Percentiles rank a stretch among this genome's conserved stretches.
phyloP scores from a whole-genome alignment of 2,329 filamentous ascomycete species.

The Trichoderma polysporum region DNA sequence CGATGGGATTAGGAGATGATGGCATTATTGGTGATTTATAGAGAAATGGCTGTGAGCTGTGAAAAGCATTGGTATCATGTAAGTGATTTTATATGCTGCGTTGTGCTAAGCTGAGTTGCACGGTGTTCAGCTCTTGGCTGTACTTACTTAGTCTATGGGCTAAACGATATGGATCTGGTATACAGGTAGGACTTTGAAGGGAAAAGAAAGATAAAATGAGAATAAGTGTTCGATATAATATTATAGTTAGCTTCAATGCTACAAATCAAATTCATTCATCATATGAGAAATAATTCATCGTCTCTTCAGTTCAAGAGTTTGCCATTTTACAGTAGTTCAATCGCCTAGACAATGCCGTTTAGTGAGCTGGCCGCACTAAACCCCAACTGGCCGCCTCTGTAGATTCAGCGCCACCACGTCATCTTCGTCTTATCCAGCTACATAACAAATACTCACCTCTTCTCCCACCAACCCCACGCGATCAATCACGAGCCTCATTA shows the following conservation, averaged over 20 bases:
- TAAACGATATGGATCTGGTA: too few relatives aligned
- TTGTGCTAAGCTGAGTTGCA: background rate
- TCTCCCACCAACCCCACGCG: slow-evolving; percentile 1
- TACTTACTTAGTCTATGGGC: too few relatives aligned
- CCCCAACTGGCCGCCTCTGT: slow-evolving; percentile 1
- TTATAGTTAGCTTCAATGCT: background rate
- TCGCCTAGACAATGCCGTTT: background rate
- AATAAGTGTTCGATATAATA: background rate
- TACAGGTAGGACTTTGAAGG: too few relatives aligned
- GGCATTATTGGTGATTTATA: background rate
- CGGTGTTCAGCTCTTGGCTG: too few relatives aligned
- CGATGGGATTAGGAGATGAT: slow-evolving; percentile 34
- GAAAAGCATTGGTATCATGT: background rate
- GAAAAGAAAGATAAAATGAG: too few relatives aligned
- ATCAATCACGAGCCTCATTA: background rate
- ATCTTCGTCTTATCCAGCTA: slow-evolving; percentile 10
- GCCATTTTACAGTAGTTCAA: background rate
- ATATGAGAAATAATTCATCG: background rate
- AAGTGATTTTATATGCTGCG: background rate
- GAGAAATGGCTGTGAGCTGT: background rate
- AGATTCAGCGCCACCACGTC: slow-evolving; percentile 17
- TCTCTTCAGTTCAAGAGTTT: background rate
- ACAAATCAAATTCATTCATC: background rate
- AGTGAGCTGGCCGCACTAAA: slow-evolving; percentile 5
- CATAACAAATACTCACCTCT: background rate